Conservation (phyloP, 2,329 filamentous ascomycete species). For the Arthroderma uncinatum region DNA sequence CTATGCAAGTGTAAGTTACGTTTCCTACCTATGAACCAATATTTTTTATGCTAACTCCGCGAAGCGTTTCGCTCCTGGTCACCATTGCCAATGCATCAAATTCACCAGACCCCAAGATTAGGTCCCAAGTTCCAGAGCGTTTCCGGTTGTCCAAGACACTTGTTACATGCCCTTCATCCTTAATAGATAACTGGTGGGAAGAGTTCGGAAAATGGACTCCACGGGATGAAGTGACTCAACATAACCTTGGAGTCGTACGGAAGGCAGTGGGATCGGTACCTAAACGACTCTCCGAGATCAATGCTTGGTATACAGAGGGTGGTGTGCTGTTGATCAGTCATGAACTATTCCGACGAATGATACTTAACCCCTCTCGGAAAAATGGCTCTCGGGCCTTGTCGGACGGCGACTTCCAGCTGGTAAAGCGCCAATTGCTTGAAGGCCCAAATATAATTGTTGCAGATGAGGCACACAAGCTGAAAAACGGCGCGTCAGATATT, state of each 20-base stretch:
- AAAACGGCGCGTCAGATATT: slow-evolving; percentile 49
- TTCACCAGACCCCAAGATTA: slow-evolving; percentile 48
- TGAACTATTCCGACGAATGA: slow-evolving; percentile 47
- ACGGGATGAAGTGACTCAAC: slow-evolving; percentile 18
- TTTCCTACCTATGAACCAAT: not conserved
- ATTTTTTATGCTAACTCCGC: not conserved
- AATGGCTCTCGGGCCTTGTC: slow-evolving; percentile 22
- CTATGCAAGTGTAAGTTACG: slow-evolving; percentile 60
- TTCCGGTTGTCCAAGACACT: slow-evolving; percentile 55
- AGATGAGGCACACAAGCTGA: slow-evolving; percentile 75
- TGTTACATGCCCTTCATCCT: slow-evolving; percentile 61
- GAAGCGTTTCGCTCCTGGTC: slow-evolving; percentile 62
- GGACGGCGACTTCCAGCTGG: slow-evolving; percentile 28
- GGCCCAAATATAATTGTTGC: slow-evolving; percentile 63
- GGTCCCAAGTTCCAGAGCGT: slow-evolving; percentile 55
- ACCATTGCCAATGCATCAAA: slow-evolving; percentile 56
- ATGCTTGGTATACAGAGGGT: slow-evolving; percentile 51
- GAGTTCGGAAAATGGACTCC: slow-evolving; percentile 64
- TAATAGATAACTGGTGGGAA: slow-evolving; percentile 74
- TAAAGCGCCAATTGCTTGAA: slow-evolving; percentile 43
- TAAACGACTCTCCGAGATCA: slow-evolving; percentile 39
- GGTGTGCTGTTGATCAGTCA: slow-evolving; percentile 73
- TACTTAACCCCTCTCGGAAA: slow-evolving; percentile 27
- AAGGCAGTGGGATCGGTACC: slow-evolving; percentile 41
- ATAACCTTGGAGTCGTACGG: slow-evolving; percentile 45